phyloP scores from a whole-genome alignment of 441 rosid genomes.

The Pelargonium fulgidum region DNA sequence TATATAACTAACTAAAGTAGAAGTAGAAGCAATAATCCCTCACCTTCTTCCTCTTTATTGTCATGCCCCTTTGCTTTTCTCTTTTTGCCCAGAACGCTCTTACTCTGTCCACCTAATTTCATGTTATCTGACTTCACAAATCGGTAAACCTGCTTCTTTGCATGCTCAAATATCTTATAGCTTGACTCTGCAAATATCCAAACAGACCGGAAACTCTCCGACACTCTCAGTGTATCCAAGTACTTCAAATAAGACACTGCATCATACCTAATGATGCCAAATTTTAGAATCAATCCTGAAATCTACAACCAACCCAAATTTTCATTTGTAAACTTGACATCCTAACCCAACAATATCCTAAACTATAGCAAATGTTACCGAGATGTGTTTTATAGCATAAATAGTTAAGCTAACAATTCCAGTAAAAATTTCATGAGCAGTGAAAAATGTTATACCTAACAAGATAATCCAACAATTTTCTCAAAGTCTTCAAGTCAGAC shows the following conservation, averaged over 20 bases:
- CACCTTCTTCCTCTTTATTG: conserved; percentile 33
- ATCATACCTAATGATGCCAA: conserved; percentile 63
- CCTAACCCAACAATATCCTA: too few species aligned
- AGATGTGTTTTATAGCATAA: not conserved
- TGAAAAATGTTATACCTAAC: conserved; percentile 51
- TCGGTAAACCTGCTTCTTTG: conserved; percentile 87
- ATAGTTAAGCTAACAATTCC: not conserved
- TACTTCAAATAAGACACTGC: conserved; percentile 94
- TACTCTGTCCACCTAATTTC: conserved; percentile 36
- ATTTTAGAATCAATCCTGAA: conserved; percentile 19
- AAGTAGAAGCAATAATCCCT: conserved; percentile 13
- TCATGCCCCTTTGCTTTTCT: conserved; percentile 42
- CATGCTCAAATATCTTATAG: conserved; percentile 91
- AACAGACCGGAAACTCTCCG: conserved; percentile 94
- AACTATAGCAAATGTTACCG: not conserved
- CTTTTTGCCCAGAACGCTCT: conserved; percentile 42
- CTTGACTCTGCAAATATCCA: conserved; percentile 99
- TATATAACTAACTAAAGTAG: conserved; percentile 5
- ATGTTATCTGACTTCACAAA: conserved; percentile 45
- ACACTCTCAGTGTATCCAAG: conserved; percentile 87
- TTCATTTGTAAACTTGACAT: not conserved
- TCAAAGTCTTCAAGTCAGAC: conserved; percentile 90
- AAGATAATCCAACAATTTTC: conserved; percentile 92
- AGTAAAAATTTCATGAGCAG: not conserved
- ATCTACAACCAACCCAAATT: conserved; percentile 6